Base-by-base conservation (phyloP, 2,329 filamentous ascomycete species). In the Fusarium sp. region DNA sequence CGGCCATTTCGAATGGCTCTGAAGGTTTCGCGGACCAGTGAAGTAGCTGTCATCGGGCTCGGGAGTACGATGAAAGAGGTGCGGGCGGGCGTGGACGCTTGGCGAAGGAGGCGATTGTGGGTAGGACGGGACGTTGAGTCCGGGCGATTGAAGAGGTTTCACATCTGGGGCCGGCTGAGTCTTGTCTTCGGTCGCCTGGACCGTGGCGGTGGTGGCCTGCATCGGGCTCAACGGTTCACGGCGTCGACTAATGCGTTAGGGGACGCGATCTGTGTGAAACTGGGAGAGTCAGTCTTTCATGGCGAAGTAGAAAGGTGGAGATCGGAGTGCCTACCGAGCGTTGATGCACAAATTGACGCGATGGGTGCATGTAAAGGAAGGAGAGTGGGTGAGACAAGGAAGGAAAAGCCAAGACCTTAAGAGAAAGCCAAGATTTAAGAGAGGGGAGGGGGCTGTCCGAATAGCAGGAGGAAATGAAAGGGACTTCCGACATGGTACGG, bases 1-100 rank as follows among this genome's bases (percentile, higher is more conserved):
- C 10, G 93, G 93, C 87, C 92, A 92, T 86, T 94, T 95, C 27
- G 92, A 94, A 82, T 95, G 93, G 75, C 89, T 89, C 67, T 90
- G 87, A 72, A 94, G 89, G 80, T 94, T 91, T 66, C 92, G 88
- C 41, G 93, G 93, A 5, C 90, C 90, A 45, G 79, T 88, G 77
- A 92, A 92, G 81, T 92, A 92, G 73, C 91, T 89, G 70, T 90
- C 73, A 39, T 89, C 87, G 68, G 86, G 79, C 18, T 80, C 80
- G 10, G 77, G 78, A 39, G 77, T 80, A 16, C 78, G 78, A 25
- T 74, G 77, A 65, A 80, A 82, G 37, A 76, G 68, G 43, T 77
- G 68, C 8, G 27, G 48, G 10, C 73, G 76, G 20, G 79, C 64
- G 32, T 63, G 59, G 34, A 77, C 41, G 23, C 69, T 71, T 37